Evolutionary conservation across 2,329 filamentous ascomycete genomes (phyloP).

Genomic region (Didymella exigua): DNA sequence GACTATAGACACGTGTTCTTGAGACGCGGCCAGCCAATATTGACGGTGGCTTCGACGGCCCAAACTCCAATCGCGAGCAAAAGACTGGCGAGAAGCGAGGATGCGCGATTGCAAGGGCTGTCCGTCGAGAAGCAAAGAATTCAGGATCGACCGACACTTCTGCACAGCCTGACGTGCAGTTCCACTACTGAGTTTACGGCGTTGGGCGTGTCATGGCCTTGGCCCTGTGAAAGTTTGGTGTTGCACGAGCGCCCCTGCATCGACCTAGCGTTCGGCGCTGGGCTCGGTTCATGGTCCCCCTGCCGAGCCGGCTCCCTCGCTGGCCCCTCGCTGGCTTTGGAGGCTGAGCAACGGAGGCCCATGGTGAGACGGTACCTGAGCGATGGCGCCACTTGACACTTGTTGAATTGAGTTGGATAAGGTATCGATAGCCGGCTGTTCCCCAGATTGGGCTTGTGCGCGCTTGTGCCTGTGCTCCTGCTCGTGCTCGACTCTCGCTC

Average conservation of each 20-base stretch:
- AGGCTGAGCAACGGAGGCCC: conserved; percentile 3
- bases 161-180: conserved; percentile 6
- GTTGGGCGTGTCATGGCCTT: too few relatives aligned
- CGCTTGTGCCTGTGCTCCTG: too few relatives aligned
- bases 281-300: too few relatives aligned
- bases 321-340: conserved; percentile 2
- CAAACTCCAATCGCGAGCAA: neutral
- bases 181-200: too few relatives aligned
- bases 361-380: conserved; percentile 15
- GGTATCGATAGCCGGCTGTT: conserved; percentile 11
- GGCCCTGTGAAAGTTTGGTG: neutral
- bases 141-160: conserved; percentile 7
- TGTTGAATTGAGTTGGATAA: conserved; percentile 12
- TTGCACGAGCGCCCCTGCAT: conserved; percentile 8
- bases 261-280: conserved; percentile 4
- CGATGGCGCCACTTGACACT: conserved; percentile 8
- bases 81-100: too few relatives aligned
- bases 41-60: too few relatives aligned
- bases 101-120: too few relatives aligned
- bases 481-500: neutral
- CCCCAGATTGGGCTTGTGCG: neutral
- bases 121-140: too few relatives aligned
- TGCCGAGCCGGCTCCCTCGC: too few relatives aligned
- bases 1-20: neutral
- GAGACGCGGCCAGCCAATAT: neutral